Conservation (phyloP, 345 rosid genomes). For the Camelina hispida region DNA sequence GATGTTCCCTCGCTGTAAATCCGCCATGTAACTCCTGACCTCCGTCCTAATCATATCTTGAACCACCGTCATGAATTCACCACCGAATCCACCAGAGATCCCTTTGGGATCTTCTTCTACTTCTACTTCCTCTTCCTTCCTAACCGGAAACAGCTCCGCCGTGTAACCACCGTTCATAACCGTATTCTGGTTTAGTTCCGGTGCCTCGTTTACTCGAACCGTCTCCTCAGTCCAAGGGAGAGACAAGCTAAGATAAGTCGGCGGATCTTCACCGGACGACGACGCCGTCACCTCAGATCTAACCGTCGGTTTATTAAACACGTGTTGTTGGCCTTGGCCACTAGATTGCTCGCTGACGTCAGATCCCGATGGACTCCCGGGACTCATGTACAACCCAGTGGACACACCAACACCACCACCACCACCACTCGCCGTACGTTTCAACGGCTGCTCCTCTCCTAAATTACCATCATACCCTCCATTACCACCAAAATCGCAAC, state of each 20-base stretch:
- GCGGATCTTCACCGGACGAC: conserved; percentile 52
- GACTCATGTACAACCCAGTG: conserved; percentile 67
- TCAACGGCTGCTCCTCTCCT: conserved; percentile 60
- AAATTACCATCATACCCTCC: conserved; percentile 65
- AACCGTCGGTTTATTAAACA: conserved; percentile 56
- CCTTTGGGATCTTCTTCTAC: conserved; percentile 35
- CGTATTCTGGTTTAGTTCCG: conserved; percentile 30
- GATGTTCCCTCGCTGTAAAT: conserved; percentile 52
- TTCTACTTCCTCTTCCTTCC: conserved; percentile 33
- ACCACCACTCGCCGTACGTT: conserved; percentile 77
- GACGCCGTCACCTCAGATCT: conserved; percentile 63
- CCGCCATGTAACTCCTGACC: conserved; percentile 82
- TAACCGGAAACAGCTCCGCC: conserved; percentile 44
- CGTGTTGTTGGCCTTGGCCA: conserved; percentile 47
- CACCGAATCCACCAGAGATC: conserved; percentile 62
- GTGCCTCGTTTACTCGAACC: conserved; percentile 48
- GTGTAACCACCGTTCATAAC: conserved; percentile 26
- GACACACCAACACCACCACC: conserved; percentile 59
- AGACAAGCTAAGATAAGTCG: conserved; percentile 71
- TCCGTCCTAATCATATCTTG: conserved; percentile 94
- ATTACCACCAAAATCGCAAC: conserved; percentile 40
- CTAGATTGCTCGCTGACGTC: conserved; percentile 72
- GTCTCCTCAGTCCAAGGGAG: conserved; percentile 68
- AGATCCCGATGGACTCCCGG: conserved; percentile 80
- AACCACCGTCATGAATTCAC: conserved; percentile 78